Percentiles rank a stretch among this genome's conserved stretches.
Conservation (phyloP, 2,329 filamentous ascomycete species). For the Colletotrichum viniferum region DNA sequence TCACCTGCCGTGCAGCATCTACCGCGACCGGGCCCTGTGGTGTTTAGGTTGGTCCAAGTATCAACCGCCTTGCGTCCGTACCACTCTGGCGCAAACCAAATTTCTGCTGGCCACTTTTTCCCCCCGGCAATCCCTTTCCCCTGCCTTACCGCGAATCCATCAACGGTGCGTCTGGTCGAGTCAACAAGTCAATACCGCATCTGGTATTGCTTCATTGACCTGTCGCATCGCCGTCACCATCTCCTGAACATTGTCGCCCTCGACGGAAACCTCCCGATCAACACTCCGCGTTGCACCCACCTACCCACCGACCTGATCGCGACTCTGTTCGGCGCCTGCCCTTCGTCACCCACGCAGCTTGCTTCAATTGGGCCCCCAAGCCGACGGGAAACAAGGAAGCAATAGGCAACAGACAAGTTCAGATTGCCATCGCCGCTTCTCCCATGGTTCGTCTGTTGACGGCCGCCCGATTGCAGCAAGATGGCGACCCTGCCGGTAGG, state of each 20-base stretch:
- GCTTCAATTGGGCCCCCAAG: not conserved
- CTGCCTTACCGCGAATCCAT: not conserved
- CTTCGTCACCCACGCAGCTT: not conserved
- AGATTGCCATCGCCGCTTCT: not conserved
- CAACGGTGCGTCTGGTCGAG: not conserved
- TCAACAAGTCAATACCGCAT: not conserved
- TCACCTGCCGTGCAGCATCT: not conserved
- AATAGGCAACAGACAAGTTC: not conserved
- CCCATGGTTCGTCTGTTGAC: conserved; percentile 21
- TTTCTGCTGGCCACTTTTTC: not conserved
- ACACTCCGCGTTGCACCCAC: not conserved
- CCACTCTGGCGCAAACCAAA: not conserved
- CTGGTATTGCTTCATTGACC: not conserved
- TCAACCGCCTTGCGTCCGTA: not conserved
- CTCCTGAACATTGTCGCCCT: not conserved
- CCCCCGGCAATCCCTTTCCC: not conserved
- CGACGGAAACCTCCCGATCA: not conserved
- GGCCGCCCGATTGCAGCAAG: conserved; percentile 24
- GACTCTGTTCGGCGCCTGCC: not conserved
- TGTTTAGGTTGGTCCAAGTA: not conserved
- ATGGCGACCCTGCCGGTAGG: conserved; percentile 65
- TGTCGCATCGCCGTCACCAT: not conserved
- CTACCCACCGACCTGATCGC: not conserved
- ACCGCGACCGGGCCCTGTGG: not conserved
- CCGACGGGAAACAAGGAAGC: not conserved